Evolutionary conservation across 257 asterid species (phyloP).

Genomic region (Scutellaria barbata): DNA sequence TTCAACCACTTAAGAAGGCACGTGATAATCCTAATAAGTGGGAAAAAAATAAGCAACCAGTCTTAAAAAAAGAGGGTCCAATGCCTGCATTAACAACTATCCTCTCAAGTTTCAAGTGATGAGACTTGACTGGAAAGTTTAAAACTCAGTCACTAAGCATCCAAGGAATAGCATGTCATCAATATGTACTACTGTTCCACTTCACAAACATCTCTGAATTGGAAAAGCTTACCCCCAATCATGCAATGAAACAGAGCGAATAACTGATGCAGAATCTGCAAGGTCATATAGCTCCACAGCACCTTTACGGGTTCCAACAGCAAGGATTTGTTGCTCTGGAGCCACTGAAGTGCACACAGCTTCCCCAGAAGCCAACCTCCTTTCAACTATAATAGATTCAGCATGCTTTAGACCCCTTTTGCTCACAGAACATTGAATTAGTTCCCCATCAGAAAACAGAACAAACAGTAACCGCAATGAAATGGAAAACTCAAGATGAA

Average conservation of each 20-base stretch:
- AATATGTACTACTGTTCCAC: slow-evolving; percentile 31
- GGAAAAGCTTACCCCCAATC: slow-evolving; percentile 94
- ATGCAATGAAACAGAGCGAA: slow-evolving; percentile 81
- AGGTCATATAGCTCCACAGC: slow-evolving; percentile 89
- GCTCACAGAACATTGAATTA: slow-evolving; percentile 78
- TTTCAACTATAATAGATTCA: slow-evolving; percentile 73
- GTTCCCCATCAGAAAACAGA: slow-evolving; percentile 81
- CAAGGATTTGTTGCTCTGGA: slow-evolving; percentile 94
- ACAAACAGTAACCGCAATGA: slow-evolving; percentile 70
- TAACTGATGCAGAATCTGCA: slow-evolving; percentile 72
- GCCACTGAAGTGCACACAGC: slow-evolving; percentile 90
- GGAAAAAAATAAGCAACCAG: slow-evolving; percentile 10
- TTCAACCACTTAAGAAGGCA: slow-evolving; percentile 7
- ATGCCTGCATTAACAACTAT: slow-evolving; percentile 13
- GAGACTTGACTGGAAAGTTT: slow-evolving; percentile 6
- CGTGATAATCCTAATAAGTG: slow-evolving; percentile 5
- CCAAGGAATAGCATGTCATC: slow-evolving; percentile 31
- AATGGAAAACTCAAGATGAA: slow-evolving; percentile 74
- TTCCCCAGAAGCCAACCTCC: slow-evolving; percentile 71
- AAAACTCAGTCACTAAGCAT: slow-evolving; percentile 29
- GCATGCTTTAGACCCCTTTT: slow-evolving; percentile 83
- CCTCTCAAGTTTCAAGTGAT: slow-evolving; percentile 20
- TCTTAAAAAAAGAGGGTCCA: not conserved
- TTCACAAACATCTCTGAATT: slow-evolving; percentile 33
- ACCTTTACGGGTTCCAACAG: slow-evolving; percentile 91